Evolutionary conservation across 768 basidiomycete genomes (phyloP), one percentile per base, ranked within the genome.

Genomic region (Lactarius evosmus): DNA sequence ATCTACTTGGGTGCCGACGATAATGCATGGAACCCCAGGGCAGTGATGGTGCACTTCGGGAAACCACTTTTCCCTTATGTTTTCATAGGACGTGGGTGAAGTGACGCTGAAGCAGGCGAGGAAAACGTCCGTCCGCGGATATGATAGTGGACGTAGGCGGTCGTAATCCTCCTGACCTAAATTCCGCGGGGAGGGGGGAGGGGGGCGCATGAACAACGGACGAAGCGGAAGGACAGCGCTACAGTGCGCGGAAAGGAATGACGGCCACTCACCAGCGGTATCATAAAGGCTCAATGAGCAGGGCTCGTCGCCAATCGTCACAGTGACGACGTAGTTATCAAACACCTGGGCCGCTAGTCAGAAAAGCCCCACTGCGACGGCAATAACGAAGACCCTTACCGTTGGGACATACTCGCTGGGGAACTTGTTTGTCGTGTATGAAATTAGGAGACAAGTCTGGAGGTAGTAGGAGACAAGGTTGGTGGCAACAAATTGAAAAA

Each of bases 11-110:
- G 97, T 99, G 69, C 97, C 97, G 61, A 99, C 96, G 73, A 99
- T 98, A 72, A 99, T 86, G 84, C 96, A 98, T 69, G 96, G 95
- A 62, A 98, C 96, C 55, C 97, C 96, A 16, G 97, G 97, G 82
- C 97, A 99, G 74, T 99, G 97, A 75, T 98, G 97, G 75, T 95
- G 95, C 59, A 99, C 96, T 80, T 99, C 97, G 6, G 97, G 97
- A 84, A 98, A 97, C 97, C 97, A 99, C 76, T 99, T 99, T 79
- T 99, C 97, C 85, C 97, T 98, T 72, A 99, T 96, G 89, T 99
- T 98, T 78, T 99, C 97, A 74, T 97, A 99, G 54, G 94, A 96
- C 32, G 97, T 95, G 4, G 96, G 97, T 11, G 92, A 95, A 49
- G 96, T 98, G 70, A 99, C 97, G 73, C 93, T 95, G 83, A 98